These are phyloP conservation scores for Avicennia marina DNA, from an alignment of 257 asterid genomes.

Conservation along the genomic window DNA sequence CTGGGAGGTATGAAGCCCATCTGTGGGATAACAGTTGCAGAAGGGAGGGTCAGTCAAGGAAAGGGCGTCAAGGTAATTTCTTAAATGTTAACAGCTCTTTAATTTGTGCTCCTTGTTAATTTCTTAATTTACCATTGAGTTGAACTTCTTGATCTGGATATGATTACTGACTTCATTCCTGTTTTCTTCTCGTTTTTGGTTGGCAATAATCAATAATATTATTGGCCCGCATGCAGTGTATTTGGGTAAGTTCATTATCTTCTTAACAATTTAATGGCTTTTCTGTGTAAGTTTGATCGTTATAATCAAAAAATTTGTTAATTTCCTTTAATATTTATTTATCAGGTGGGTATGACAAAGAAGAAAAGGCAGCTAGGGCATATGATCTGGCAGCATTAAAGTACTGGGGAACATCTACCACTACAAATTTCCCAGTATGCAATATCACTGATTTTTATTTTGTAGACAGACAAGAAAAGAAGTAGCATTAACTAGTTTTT, in stretches of 20 bases:
- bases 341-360: slow-evolving; percentile 94
- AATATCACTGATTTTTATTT: too few relatives aligned
- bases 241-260: slow-evolving; percentile 79
- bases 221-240: slow-evolving; percentile 48
- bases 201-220: too few relatives aligned
- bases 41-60: slow-evolving; percentile 88
- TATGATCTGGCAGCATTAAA: slow-evolving; percentile 89
- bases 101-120: too few relatives aligned
- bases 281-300: too few relatives aligned
- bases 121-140: too few relatives aligned
- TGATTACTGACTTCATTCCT: too few relatives aligned
- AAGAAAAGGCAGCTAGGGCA: slow-evolving; percentile 95
- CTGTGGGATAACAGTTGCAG: slow-evolving; percentile 95
- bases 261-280: too few relatives aligned
- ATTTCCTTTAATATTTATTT: neutral
- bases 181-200: neutral
- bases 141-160: too few relatives aligned
- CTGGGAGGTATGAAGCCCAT: slow-evolving; percentile 93
- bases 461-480: too few relatives aligned
- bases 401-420: slow-evolving; percentile 95
- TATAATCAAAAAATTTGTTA: too few relatives aligned
- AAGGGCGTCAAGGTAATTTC: slow-evolving; percentile 91
- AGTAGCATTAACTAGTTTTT: too few relatives aligned
- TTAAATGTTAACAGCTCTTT: too few relatives aligned
- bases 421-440: slow-evolving; percentile 82